Evolutionary conservation across 495 filamentous ascomycete species (phyloP).

Genomic region (Tetracladium setigerum): DNA sequence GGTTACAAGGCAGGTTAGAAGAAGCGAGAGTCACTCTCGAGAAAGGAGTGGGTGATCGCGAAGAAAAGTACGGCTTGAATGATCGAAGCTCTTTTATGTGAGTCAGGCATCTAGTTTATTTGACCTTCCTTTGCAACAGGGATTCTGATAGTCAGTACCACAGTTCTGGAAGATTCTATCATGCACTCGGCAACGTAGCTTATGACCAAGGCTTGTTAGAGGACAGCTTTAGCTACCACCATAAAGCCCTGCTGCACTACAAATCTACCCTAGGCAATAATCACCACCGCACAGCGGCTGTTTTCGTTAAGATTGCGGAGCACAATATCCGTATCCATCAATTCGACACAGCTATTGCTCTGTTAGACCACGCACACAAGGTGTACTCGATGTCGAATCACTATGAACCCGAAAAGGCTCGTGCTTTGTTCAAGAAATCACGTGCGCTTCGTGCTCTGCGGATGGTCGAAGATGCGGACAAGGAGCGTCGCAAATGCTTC

Average conservation of each 20-base stretch:
- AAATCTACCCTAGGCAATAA: slow-evolving; percentile 23
- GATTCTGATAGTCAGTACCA: neutral
- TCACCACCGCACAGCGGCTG: slow-evolving; percentile 23
- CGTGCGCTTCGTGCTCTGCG: too few relatives aligned
- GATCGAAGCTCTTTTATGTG: slow-evolving; percentile 22
- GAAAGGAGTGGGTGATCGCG: slow-evolving; percentile 11
- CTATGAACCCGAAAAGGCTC: too few relatives aligned
- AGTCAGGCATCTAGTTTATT: neutral
- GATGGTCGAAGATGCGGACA: too few relatives aligned
- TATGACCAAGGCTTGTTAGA: slow-evolving; percentile 13
- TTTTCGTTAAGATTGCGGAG: slow-evolving; percentile 24
- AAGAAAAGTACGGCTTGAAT: slow-evolving; percentile 8
- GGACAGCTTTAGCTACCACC: slow-evolving; percentile 25
- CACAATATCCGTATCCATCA: slow-evolving; percentile 20
- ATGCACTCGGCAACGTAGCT: slow-evolving; percentile 25
- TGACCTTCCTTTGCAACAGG: neutral
- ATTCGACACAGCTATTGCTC: slow-evolving; percentile 20
- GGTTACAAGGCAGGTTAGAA: slow-evolving; percentile 14
- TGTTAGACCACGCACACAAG: too few relatives aligned
- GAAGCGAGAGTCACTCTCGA: slow-evolving; percentile 19
- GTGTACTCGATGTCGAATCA: too few relatives aligned
- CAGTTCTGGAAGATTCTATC: slow-evolving; percentile 27
- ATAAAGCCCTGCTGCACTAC: slow-evolving; percentile 19
- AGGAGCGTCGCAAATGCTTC: too few relatives aligned
- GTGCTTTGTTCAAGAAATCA: too few relatives aligned